Evolutionary conservation across 1,284 basidiomycete genomes (phyloP).

Genomic region (Ceratobasidium sp.): DNA sequence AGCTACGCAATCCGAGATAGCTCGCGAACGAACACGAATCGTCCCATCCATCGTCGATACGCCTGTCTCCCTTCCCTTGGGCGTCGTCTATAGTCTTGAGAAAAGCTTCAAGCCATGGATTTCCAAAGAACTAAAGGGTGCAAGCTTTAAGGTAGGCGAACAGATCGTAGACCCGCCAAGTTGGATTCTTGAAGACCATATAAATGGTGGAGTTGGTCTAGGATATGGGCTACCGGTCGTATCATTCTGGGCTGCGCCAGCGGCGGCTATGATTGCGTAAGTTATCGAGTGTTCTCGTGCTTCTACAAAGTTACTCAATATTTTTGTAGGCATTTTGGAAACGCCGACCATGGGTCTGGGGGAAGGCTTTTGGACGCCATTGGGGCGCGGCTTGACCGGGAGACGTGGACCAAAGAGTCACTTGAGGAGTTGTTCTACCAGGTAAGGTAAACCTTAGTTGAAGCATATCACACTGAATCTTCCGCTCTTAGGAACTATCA

Average conservation of each 20-base stretch:
- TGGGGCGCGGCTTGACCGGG: background rate
- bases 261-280: conserved; percentile 12
- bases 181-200: conserved; percentile 19
- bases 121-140: background rate
- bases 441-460: background rate
- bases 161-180: background rate
- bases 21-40: background rate
- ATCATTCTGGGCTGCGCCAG: background rate
- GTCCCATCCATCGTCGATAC: background rate
- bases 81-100: background rate
- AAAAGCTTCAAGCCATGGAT: conserved; percentile 12
- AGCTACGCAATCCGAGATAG: background rate
- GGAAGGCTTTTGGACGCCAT: conserved; percentile 2
- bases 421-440: background rate
- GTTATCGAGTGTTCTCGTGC: background rate
- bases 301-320: background rate
- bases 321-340: background rate
- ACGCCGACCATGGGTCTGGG: conserved; percentile 13
- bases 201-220: conserved; percentile 8
- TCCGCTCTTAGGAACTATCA: background rate
- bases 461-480: background rate
- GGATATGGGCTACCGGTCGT: conserved; percentile 3
- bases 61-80: background rate
- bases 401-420: too few relatives aligned
- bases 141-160: background rate